These are phyloP conservation scores for Fennellomyces sp. DNA, from an alignment of 371 early-diverging fungal genomes.

Conservation along the genomic window DNA sequence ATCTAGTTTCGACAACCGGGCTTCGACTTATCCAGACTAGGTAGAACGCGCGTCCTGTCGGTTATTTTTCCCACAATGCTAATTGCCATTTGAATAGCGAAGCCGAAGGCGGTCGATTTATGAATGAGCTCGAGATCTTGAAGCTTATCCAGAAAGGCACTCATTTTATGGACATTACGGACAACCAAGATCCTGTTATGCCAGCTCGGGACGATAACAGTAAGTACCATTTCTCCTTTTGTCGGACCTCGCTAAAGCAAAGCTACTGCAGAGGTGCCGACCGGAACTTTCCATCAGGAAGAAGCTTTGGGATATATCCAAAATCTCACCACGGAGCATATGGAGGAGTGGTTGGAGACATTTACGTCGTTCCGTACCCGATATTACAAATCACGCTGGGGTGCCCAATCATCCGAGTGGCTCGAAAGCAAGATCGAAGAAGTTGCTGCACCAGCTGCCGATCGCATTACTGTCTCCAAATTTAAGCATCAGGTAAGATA, in stretches of 20 bases:
- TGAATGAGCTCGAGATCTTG: slow-evolving; percentile 66
- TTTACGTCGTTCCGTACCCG: slow-evolving; percentile 87
- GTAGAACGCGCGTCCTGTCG: neutral
- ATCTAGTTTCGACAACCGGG: neutral
- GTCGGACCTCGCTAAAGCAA: neutral
- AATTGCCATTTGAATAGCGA: slow-evolving; percentile 1
- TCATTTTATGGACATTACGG: slow-evolving; percentile 91
- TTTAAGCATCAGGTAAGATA: slow-evolving; percentile 72
- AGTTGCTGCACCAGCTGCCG: slow-evolving; percentile 40
- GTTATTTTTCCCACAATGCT: neutral
- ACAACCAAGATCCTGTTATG: slow-evolving; percentile 34
- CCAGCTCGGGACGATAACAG: neutral
- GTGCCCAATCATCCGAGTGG: slow-evolving; percentile 79
- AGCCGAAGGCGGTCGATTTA: slow-evolving; percentile 44
- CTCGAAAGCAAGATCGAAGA: slow-evolving; percentile 62
- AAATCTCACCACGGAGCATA: slow-evolving; percentile 61
- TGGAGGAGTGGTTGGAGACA: slow-evolving; percentile 64
- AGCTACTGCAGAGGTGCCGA: slow-evolving; percentile 50
- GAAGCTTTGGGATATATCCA: slow-evolving; percentile 60
- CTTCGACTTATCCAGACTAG: slow-evolving; percentile 8
- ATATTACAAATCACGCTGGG: slow-evolving; percentile 83
- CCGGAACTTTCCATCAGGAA: slow-evolving; percentile 42
- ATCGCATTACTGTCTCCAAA: slow-evolving; percentile 69
- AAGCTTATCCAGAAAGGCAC: slow-evolving; percentile 67
- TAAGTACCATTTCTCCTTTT: slow-evolving; percentile 6